A percentile compares a stretch with the other conserved stretches of the same genome.
These are phyloP conservation scores for Cryptosporidium muris DNA, from an alignment of 169 alveolate genomes.

Conservation along the genomic window DNA sequence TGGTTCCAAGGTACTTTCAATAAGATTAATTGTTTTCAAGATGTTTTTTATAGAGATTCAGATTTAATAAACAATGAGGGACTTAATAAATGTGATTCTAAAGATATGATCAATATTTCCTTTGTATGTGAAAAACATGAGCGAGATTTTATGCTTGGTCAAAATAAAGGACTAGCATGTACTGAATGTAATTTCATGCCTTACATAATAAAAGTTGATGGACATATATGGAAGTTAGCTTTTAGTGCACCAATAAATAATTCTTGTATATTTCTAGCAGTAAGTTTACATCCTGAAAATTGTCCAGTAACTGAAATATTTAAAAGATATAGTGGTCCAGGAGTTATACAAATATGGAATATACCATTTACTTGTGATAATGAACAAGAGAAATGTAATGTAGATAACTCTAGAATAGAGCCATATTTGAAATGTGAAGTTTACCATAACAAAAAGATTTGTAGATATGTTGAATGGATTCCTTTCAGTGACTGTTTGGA, in stretches of 20 bases:
- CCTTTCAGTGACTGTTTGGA: conserved; percentile 9
- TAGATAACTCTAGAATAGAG: background rate
- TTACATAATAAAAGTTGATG: conserved; percentile 14
- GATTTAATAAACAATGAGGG: background rate
- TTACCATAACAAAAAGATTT: conserved; percentile 23
- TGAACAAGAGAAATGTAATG: background rate
- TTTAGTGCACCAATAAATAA: conserved; percentile 45
- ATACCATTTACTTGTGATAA: conserved; percentile 7
- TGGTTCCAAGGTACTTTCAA: too few species aligned
- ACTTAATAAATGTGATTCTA: conserved; percentile 1
- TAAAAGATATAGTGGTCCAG: conserved; percentile 26
- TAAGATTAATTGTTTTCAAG: too few species aligned
- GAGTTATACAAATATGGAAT: conserved; percentile 48
- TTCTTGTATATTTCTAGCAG: conserved; percentile 6
- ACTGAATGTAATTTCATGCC: conserved; percentile 31
- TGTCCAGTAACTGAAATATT: conserved; percentile 34
- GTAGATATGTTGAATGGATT: conserved; percentile 66
- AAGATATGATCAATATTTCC: background rate
- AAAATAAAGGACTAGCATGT: background rate
- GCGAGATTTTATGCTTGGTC: background rate
- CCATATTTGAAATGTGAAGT: conserved; percentile 15
- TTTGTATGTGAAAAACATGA: background rate
- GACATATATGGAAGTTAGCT: conserved; percentile 66
- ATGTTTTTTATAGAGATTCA: too few species aligned
- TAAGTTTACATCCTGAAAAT: conserved; percentile 25